phyloP scores from a whole-genome alignment of 2,329 filamentous ascomycete species.

The Fusarium longipes region DNA sequence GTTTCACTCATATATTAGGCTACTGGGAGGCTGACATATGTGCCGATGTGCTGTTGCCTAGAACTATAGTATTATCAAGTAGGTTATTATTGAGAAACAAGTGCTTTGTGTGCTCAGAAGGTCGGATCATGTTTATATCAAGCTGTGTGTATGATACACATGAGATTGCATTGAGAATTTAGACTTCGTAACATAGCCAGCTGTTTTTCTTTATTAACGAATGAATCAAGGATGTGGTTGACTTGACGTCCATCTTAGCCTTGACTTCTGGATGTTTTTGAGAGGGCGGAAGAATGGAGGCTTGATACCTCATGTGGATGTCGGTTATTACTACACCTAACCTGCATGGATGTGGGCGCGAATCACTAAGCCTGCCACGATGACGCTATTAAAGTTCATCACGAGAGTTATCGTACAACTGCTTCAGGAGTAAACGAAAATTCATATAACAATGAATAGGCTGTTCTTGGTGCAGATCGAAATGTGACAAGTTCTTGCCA shows the following conservation, averaged over 20 bases:
- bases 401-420: constrained; percentile 2
- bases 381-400: not conserved
- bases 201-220: constrained; percentile 23
- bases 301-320: constrained; percentile 21
- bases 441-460: not conserved
- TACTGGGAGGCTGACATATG: not conserved
- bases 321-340: constrained; percentile 39
- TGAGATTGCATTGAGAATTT: not conserved
- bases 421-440: not conserved
- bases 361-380: not conserved
- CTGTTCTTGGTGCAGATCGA: not conserved
- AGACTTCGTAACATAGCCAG: not conserved
- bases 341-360: constrained; percentile 1
- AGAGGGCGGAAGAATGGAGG: constrained; percentile 39
- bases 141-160: not conserved
- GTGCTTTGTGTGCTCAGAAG: not conserved
- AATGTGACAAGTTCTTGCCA: constrained; percentile 11
- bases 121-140: not conserved
- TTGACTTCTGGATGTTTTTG: constrained; percentile 23
- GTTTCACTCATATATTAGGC: constrained; percentile 24
- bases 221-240: constrained; percentile 10
- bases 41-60: not conserved
- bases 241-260: constrained; percentile 13
- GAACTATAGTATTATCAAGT: not conserved
- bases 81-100: not conserved